Evolutionary conservation across 805 yeast genomes (phyloP), one percentile per base, ranked within the genome.

Genomic region (Wickerhamomyces bisporus): DNA sequence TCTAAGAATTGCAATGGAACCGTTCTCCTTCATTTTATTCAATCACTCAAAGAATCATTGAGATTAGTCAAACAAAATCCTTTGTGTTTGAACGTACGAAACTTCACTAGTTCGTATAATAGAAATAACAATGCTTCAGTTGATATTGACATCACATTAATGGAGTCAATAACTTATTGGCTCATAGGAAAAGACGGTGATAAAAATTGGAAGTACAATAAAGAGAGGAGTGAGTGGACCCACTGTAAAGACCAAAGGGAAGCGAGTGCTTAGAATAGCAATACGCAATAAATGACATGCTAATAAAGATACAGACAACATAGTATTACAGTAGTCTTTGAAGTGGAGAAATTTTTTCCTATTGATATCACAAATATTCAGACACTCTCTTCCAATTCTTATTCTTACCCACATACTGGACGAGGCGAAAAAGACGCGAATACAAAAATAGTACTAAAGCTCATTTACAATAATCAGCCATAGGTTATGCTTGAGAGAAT

Each of bases 1-100:
- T 43, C 51, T 4, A 36, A 45, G 14, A 47, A 44, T 16, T 50
- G 60, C 21, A 43, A 47, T 9, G 37, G 50, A 2, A 28, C 40
- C 2, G 31, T 35, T 10, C 24, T 58, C n/a, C 20, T 37, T 6
- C 35, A 44, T 18, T 41, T 53, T 16, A 25, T 35, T 25, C 34
- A 30, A 18, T 40, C 10, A 12, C 30, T 32, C 18, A 9, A 15
- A 13, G 28, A 25, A 31, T 29, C 19, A 5, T 13, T 30, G 6
- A 16, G 13, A 23, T 30, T 21, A 10, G 14, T 14, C 24, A 31
- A 28, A 19, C 16, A 14, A 20, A 18, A 32, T 33, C 26, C 10
- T 5, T 30, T 14, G n/a, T 36, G 7, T 18, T 38, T 17, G 14
- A 26, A 9, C 19, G 27, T 16, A 20, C 9, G 14, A 9, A 33